Percentiles rank a stretch among this genome's conserved stretches.
These are phyloP conservation scores for Wallacemonas sp. DNA, from an alignment of 208 protist genomes.

Conservation along the genomic window DNA sequence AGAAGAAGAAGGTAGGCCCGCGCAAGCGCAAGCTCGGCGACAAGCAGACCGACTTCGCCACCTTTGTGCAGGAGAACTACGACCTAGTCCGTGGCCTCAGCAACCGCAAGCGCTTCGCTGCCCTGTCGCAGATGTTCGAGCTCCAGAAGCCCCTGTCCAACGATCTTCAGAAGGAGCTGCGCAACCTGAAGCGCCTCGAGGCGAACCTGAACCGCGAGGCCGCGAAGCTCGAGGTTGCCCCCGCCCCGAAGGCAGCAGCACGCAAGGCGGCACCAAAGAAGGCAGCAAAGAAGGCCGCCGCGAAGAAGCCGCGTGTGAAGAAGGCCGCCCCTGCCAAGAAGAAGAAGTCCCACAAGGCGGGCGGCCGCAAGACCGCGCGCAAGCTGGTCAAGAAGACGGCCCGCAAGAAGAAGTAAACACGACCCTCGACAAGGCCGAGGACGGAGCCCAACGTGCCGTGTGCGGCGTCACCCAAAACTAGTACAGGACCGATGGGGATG, in stretches of 20 bases:
- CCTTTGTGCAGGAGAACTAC: slow-evolving; percentile 82
- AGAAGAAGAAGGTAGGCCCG: slow-evolving; percentile 34
- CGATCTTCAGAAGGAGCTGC: slow-evolving; percentile 59
- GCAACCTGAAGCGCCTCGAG: slow-evolving; percentile 29
- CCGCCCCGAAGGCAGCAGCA: neutral
- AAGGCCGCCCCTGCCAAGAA: slow-evolving; percentile 25
- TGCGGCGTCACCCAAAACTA: too few species aligned
- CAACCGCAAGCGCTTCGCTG: slow-evolving; percentile 64
- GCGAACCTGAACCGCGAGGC: slow-evolving; percentile 23
- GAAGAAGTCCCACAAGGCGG: slow-evolving; percentile 29
- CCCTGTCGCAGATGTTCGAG: slow-evolving; percentile 80
- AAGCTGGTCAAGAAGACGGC: slow-evolving; percentile 22
- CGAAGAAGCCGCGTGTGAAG: slow-evolving; percentile 21
- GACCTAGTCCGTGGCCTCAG: slow-evolving; percentile 65
- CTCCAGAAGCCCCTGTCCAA: slow-evolving; percentile 60
- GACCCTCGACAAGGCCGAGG: neutral
- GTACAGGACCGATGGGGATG: too few species aligned
- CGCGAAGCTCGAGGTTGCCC: slow-evolving; percentile 1
- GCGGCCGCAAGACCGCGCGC: neutral
- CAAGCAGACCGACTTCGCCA: slow-evolving; percentile 49
- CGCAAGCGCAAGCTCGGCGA: slow-evolving; percentile 11
- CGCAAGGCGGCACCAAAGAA: slow-evolving; percentile 4
- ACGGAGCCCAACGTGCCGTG: too few species aligned
- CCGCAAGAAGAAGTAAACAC: slow-evolving; percentile 11
- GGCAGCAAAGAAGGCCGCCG: slow-evolving; percentile 11